phyloP scores from a whole-genome alignment of 345 rosid species.

The Hibiscus trionum region DNA sequence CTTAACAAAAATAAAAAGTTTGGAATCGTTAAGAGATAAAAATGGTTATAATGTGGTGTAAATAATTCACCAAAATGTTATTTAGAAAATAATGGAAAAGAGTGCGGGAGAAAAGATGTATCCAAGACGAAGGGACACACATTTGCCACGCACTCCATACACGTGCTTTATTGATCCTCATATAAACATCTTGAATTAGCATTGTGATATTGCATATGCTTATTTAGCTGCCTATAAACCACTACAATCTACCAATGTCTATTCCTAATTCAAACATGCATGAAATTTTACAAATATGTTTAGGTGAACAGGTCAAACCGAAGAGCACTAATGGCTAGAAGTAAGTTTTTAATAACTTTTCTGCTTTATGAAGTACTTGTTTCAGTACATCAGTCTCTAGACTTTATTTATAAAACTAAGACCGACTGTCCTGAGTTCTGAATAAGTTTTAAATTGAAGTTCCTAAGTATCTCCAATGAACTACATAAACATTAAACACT shows the following conservation, averaged over 20 bases:
- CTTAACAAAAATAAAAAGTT: conserved; percentile 26
- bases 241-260: background rate
- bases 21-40: conserved; percentile 3
- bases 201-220: background rate
- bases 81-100: background rate
- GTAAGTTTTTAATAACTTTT: too few species aligned
- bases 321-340: too few species aligned
- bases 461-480: background rate
- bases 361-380: too few species aligned
- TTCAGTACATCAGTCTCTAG: background rate
- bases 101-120: background rate
- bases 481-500: background rate
- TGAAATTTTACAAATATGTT: too few species aligned
- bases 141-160: background rate
- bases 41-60: background rate
- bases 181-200: background rate
- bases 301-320: too few species aligned
- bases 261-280: too few species aligned
- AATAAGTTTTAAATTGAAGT: background rate
- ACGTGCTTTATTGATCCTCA: background rate
- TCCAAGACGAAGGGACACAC: background rate
- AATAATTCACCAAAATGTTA: background rate
- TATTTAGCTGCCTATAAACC: background rate
- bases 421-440: background rate
- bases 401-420: background rate